Evolutionary conservation across 805 yeast species (phyloP), one percentile per base, ranked within the genome.

Genomic region (Phaffomyces thermotolerans): DNA sequence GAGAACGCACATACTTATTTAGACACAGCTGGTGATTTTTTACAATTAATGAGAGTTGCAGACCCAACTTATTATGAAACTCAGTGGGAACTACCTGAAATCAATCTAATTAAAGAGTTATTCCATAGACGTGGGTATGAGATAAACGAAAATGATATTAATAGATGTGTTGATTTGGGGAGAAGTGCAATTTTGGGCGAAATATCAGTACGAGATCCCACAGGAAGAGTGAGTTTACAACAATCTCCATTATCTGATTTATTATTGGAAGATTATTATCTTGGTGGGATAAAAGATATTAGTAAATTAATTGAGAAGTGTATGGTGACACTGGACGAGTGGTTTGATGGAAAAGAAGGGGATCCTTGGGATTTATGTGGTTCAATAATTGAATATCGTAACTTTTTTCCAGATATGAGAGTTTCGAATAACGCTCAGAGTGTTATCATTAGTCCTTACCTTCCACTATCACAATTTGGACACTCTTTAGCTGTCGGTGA

Each of bases 1-100:
- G 59, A 64, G 2, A 51, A 56, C 2, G 85, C 86, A 0, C 88
- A 82, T 51, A 49, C 62, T 4, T 75, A 66, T 37, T 53, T 80
- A 14, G 88, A 82, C 51, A 67, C 79, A 0, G 81, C 82, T 23
- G 88, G 84, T 3, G 89, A 82, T 53, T 71, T 81, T 54, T 52
- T 81, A 8, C 54, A 68, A 6, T 51, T 81, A 48, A 49, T 67
- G 14, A 67, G 68, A 37, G 57, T 72, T 55, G 54, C 59, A 0
- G 47, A 52, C 24, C 42, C 42, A 29, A 32, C 42, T 6, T 29
- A 57, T 41, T 64, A 62, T 36, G 46, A 51, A 10, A 52, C 56
- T 4, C 45, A 58, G 14, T 71, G 80, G 79, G 53, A 52, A 4
- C 57, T 65, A 39, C 81, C 84, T 0, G 48, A 49, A 1, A 18